A percentile compares a stretch with the other conserved stretches of the same genome.
These are phyloP conservation scores for Pyronema omphalodes DNA, from an alignment of 495 filamentous ascomycete species.

Conservation along the genomic window DNA sequence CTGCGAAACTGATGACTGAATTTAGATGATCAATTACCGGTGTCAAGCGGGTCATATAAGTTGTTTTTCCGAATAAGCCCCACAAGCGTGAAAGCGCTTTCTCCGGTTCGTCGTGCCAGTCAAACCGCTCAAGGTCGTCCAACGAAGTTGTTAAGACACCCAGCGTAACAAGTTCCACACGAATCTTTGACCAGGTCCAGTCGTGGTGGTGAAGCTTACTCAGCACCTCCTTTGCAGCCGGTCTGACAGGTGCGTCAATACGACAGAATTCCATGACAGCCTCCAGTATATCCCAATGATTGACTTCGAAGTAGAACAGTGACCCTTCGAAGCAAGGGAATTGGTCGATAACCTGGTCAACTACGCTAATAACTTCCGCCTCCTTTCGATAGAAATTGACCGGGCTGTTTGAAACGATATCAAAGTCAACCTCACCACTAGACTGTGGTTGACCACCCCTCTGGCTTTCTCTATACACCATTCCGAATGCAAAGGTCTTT, in stretches of 20 bases:
- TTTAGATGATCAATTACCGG: conserved; percentile 62
- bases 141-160: conserved; percentile 76
- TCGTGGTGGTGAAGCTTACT: conserved; percentile 75
- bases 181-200: conserved; percentile 69
- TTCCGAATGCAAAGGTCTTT: conserved; percentile 76
- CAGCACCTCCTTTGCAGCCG: conserved; percentile 59
- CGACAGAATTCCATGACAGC: conserved; percentile 75
- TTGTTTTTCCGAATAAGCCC: conserved; percentile 51
- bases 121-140: conserved; percentile 77
- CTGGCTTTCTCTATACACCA: conserved; percentile 63
- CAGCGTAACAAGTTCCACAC: conserved; percentile 63
- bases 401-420: conserved; percentile 65
- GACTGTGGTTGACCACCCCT: conserved; percentile 63
- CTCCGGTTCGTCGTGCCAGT: conserved; percentile 62
- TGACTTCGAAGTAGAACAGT: conserved; percentile 79
- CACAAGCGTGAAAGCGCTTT: conserved; percentile 59
- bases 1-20: conserved; percentile 54
- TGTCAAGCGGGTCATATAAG: conserved; percentile 44
- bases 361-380: conserved; percentile 82
- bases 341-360: conserved; percentile 73
- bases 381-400: conserved; percentile 78
- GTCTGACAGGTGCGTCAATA: conserved; percentile 47
- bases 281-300: conserved; percentile 63
- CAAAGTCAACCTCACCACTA: conserved; percentile 83
- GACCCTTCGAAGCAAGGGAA: conserved; percentile 54